phyloP scores from a whole-genome alignment of 75 land plant species.

The Pinus tabuliformis region DNA sequence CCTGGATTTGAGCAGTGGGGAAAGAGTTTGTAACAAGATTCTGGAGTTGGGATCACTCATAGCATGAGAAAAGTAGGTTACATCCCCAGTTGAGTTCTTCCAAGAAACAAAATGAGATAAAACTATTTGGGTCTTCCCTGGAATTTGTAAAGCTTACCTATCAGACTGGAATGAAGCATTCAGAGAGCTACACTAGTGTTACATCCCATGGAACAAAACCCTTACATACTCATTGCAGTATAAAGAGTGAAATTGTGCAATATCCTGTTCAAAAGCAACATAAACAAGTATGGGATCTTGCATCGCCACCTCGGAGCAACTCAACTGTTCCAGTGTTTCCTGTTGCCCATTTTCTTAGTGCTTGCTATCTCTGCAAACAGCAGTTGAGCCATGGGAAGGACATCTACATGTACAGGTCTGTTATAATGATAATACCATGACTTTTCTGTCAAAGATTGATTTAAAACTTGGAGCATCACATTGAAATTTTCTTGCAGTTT shows the following conservation, averaged over 20 bases:
- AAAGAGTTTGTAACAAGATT: neutral
- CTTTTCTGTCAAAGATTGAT: neutral
- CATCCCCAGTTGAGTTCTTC: neutral
- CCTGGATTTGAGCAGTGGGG: too few species aligned
- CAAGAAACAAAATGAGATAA: neutral
- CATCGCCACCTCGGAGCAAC: too few species aligned
- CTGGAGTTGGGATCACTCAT: neutral
- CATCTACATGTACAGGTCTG: constrained; percentile 35
- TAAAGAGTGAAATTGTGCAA: too few species aligned
- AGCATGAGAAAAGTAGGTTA: neutral
- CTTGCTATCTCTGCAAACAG: constrained; percentile 24
- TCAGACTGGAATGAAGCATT: constrained; percentile 3
- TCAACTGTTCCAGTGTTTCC: neutral
- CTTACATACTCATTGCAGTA: too few species aligned
- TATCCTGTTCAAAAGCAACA: too few species aligned
- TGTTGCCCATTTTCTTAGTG: constrained; percentile 15
- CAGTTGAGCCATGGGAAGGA: constrained; percentile 16
- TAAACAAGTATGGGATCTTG: too few species aligned
- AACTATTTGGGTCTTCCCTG: neutral
- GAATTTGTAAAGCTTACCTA: neutral
- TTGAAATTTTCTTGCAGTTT: too few species aligned
- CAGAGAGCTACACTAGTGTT: constrained; percentile 29
- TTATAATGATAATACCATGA: too few species aligned
- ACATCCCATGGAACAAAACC: constrained; percentile 3
- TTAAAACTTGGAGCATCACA: too few species aligned